Conservation (phyloP, 2,329 filamentous ascomycete species). For the Colletotrichum endophyticum region DNA sequence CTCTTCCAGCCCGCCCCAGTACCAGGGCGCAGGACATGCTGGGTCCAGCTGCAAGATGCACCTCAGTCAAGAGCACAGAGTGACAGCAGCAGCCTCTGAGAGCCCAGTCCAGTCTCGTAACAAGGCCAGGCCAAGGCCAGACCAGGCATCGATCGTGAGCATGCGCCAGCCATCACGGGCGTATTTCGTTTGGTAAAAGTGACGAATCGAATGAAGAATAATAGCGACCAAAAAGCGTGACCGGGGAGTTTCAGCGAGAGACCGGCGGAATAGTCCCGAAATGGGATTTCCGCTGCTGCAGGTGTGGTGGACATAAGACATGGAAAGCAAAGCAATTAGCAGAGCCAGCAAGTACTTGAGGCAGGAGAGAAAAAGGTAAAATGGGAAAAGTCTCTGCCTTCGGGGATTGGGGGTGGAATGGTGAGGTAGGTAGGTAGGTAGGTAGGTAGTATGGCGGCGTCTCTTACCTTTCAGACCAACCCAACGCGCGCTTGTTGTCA, state of each 20-base stretch:
- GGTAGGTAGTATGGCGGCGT: neutral
- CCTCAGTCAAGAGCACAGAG: neutral
- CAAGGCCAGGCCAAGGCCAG: neutral
- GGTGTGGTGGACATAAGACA: neutral
- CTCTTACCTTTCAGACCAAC: neutral
- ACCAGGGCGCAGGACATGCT: neutral
- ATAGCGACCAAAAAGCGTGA: neutral
- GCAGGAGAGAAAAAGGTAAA: neutral
- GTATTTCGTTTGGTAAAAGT: neutral
- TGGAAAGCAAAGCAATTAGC: neutral
- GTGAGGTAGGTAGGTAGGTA: neutral
- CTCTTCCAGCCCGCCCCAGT: neutral
- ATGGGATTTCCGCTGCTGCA: neutral
- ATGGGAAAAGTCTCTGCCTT: neutral
- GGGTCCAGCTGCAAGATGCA: neutral
- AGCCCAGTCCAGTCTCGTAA: neutral
- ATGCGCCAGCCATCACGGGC: neutral
- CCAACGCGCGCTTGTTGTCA: neutral
- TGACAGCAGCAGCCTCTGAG: neutral
- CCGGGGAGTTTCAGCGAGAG: constrained; percentile 1
- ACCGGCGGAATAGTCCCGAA: neutral
- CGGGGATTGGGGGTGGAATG: neutral
- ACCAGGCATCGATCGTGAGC: neutral
- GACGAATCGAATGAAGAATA: neutral
- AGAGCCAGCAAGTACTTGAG: neutral